phyloP scores from a whole-genome alignment of 1,139 yeast genomes.

The Saccharomycopsis hybrid region DNA sequence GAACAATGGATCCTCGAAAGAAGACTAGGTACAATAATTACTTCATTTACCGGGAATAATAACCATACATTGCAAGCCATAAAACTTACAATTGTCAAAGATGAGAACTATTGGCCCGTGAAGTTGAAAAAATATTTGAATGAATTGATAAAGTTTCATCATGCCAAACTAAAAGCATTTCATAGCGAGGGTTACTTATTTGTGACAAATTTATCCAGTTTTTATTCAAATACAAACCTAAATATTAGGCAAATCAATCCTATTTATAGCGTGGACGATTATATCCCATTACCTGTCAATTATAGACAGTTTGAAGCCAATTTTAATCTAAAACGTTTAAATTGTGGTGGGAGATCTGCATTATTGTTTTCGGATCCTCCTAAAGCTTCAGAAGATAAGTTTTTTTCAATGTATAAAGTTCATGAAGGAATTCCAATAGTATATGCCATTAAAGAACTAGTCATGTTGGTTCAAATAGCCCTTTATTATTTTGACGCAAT shows the following conservation, averaged over 20 bases:
- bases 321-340: conserved; percentile 66
- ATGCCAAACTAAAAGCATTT: conserved; percentile 49
- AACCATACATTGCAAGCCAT: conserved; percentile 56
- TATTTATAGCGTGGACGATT: conserved; percentile 2
- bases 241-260: conserved; percentile 24
- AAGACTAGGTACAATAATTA: conserved; percentile 57
- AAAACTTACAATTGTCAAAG: conserved; percentile 52
- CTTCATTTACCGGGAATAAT: conserved; percentile 79
- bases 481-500: conserved; percentile 72
- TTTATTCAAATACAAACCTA: conserved; percentile 70
- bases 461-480: conserved; percentile 66
- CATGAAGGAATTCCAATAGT: conserved; percentile 41
- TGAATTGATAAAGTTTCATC: conserved; percentile 56
- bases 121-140: conserved; percentile 54
- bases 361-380: conserved; percentile 62
- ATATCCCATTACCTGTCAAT: conserved; percentile 15
- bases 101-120: conserved; percentile 50
- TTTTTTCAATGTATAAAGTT: conserved; percentile 66
- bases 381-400: conserved; percentile 77
- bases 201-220: conserved; percentile 72
- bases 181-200: conserved; percentile 51
- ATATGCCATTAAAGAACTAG: conserved; percentile 71
- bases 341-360: conserved; percentile 83
- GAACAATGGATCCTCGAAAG: conserved; percentile 91
- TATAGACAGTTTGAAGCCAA: conserved; percentile 50